Evolutionary conservation across 1,284 basidiomycete species (phyloP).

Genomic region (Pseudozyma pruni): DNA sequence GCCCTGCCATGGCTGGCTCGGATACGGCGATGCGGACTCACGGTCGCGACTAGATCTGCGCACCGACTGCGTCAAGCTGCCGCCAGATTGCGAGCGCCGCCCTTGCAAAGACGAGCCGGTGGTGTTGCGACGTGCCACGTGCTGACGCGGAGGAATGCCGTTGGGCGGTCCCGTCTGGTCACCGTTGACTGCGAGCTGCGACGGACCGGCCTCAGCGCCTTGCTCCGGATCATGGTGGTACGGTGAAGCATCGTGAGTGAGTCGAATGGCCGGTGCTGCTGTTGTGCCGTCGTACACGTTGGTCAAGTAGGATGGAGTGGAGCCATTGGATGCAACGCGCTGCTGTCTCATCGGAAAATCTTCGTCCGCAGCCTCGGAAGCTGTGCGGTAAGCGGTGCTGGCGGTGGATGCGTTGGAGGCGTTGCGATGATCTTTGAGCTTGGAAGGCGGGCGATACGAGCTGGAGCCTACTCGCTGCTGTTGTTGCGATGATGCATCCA

Average conservation of each 20-base stretch:
- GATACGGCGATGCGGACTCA: conserved; percentile 21
- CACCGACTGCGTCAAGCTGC: conserved; percentile 23
- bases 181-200: neutral
- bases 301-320: conserved; percentile 14
- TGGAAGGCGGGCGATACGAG: conserved; percentile 4
- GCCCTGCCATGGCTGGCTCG: conserved; percentile 21
- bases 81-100: conserved; percentile 33
- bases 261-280: conserved; percentile 37
- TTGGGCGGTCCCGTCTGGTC: conserved; percentile 17
- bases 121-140: conserved; percentile 49
- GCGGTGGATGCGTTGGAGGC: conserved; percentile 41
- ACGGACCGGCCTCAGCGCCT: conserved; percentile 14
- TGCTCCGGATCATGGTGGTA: conserved; percentile 26
- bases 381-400: conserved; percentile 40
- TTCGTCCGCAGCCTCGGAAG: conserved; percentile 24
- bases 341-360: conserved; percentile 22
- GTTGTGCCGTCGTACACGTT: conserved; percentile 6
- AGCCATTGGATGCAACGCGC: conserved; percentile 24
- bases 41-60: conserved; percentile 45
- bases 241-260: conserved; percentile 43
- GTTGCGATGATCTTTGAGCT: conserved; percentile 27
- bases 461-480: conserved; percentile 2
- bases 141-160: conserved; percentile 31
- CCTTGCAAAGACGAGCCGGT: conserved; percentile 49
- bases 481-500: conserved; percentile 14